A percentile compares a stretch with the other conserved stretches of the same genome.
Conservation (phyloP, 805 yeast genomes). For the Lachancea kluyveri region DNA sequence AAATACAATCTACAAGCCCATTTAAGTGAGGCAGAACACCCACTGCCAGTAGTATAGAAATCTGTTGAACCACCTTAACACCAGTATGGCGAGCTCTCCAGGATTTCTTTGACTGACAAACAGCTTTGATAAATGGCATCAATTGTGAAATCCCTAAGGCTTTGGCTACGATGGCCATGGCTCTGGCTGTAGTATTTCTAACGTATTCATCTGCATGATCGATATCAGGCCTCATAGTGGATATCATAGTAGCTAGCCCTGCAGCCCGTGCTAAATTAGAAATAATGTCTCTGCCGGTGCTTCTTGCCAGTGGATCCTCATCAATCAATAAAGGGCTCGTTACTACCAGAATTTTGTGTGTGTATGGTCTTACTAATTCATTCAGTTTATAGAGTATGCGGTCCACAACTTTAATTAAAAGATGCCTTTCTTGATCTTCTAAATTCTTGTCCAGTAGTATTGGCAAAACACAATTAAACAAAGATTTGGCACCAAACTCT, state of each 20-base stretch:
- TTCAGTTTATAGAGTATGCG: constrained; percentile 63
- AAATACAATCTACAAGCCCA: constrained; percentile 56
- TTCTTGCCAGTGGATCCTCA: constrained; percentile 65
- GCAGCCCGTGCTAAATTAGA: constrained; percentile 72
- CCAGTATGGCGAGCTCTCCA: constrained; percentile 88
- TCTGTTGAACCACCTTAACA: constrained; percentile 65
- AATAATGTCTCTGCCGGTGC: constrained; percentile 75
- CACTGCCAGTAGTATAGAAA: constrained; percentile 61
- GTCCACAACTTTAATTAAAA: constrained; percentile 69
- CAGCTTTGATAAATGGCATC: constrained; percentile 78
- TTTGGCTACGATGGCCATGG: constrained; percentile 78
- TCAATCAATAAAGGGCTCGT: constrained; percentile 76
- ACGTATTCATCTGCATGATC: constrained; percentile 78
- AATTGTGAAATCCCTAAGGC: constrained; percentile 67
- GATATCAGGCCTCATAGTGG: constrained; percentile 73
- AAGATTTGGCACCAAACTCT: constrained; percentile 58
- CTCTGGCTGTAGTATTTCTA: constrained; percentile 67
- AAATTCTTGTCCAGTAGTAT: constrained; percentile 62
- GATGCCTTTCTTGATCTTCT: constrained; percentile 78
- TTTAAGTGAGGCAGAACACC: constrained; percentile 70
- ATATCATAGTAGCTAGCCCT: constrained; percentile 75
- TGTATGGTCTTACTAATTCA: constrained; percentile 60
- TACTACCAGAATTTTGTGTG: constrained; percentile 65
- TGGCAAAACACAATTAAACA: constrained; percentile 72
- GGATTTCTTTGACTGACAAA: constrained; percentile 64